Evolutionary conservation across 202 grass and related monocot species (phyloP).

Genomic region (Zoysia matrella): DNA sequence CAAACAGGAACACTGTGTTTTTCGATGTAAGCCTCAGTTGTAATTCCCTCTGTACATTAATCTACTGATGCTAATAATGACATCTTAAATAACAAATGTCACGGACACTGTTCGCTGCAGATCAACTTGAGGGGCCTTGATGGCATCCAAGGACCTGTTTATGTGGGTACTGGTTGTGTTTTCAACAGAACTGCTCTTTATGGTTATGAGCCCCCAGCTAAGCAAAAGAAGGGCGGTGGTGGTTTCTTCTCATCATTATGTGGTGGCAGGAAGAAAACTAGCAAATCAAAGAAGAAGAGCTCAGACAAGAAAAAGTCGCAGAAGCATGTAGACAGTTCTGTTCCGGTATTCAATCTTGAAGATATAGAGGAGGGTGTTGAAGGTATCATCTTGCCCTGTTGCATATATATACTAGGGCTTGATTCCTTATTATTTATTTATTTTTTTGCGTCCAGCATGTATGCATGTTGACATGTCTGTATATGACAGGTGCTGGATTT

Average conservation of each 20-base stretch:
- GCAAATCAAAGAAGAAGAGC: conserved; percentile 82
- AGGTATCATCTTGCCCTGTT: conserved; percentile 57
- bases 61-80: background rate
- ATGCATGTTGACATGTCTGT: conserved; percentile 36
- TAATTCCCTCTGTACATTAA: background rate
- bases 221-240: conserved; percentile 63
- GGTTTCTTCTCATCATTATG: conserved; percentile 74
- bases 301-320: conserved; percentile 88
- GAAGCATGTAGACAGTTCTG: conserved; percentile 85
- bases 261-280: conserved; percentile 74
- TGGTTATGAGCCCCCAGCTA: conserved; percentile 85
- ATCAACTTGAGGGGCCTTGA: conserved; percentile 29
- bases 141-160: conserved; percentile 88
- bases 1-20: conserved; percentile 22
- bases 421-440: background rate
- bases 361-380: conserved; percentile 96
- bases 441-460: conserved; percentile 25
- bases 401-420: background rate
- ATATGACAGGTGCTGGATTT: conserved; percentile 82
- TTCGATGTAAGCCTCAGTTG: conserved; percentile 54
- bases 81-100: background rate
- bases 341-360: conserved; percentile 91
- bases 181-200: conserved; percentile 85
- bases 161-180: conserved; percentile 89
- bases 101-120: conserved; percentile 33